These are phyloP conservation scores for Colletotrichum brevisporum DNA, from an alignment of 2,329 filamentous ascomycete species.

Conservation along the genomic window DNA sequence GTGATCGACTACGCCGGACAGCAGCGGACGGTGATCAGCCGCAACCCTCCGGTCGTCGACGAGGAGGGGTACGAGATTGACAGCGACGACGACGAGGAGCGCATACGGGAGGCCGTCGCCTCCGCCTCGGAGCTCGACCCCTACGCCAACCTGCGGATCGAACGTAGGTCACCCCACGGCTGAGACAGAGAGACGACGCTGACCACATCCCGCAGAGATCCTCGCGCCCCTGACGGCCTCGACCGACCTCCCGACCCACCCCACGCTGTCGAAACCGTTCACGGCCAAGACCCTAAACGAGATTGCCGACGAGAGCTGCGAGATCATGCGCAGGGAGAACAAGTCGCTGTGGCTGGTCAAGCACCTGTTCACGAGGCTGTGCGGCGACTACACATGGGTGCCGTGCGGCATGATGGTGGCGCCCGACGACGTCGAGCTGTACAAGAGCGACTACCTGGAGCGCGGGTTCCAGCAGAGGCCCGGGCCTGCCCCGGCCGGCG, in stretches of 20 bases:
- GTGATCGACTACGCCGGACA: constrained; percentile 81
- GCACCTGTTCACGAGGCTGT: constrained; percentile 78
- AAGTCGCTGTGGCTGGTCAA: constrained; percentile 81
- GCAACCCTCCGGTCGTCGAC: constrained; percentile 80
- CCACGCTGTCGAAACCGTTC: constrained; percentile 81
- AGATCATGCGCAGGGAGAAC: constrained; percentile 83
- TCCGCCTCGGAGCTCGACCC: constrained; percentile 80
- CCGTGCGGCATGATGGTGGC: constrained; percentile 72
- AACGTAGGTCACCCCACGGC: constrained; percentile 67
- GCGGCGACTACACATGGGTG: constrained; percentile 81
- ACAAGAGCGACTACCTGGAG: constrained; percentile 62
- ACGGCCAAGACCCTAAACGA: constrained; percentile 80
- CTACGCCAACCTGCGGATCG: constrained; percentile 79
- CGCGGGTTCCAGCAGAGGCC: constrained; percentile 49
- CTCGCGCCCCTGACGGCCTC: constrained; percentile 82
- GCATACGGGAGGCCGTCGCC: constrained; percentile 71
- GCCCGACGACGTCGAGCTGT: constrained; percentile 69
- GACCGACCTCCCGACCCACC: constrained; percentile 81
- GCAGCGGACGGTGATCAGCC: constrained; percentile 79
- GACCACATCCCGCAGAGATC: constrained; percentile 67
- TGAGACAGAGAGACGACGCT: constrained; percentile 43
- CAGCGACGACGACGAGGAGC: constrained; percentile 78
- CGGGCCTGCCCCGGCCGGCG: constrained; percentile 34
- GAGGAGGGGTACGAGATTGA: constrained; percentile 85
- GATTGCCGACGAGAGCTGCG: constrained; percentile 77